Conservation (phyloP, 2,329 filamentous ascomycete genomes). For the Cercospora berteroae region DNA sequence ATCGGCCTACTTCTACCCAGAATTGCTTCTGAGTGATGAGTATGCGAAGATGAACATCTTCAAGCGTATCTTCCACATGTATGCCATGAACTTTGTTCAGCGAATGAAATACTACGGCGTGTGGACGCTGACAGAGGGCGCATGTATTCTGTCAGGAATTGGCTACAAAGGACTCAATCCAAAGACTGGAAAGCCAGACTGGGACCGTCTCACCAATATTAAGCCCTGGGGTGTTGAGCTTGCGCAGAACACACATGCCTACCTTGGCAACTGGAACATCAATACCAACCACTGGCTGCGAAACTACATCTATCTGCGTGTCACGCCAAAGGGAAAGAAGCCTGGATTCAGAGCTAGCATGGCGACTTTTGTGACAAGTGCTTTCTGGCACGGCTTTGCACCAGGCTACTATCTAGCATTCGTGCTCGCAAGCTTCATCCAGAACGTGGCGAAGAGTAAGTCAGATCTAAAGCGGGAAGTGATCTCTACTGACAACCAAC, state of each 20-base stretch:
- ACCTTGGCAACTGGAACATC: conserved; percentile 94
- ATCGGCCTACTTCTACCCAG: conserved; percentile 63
- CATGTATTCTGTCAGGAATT: conserved; percentile 88
- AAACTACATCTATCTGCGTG: conserved; percentile 92
- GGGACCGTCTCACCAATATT: conserved; percentile 89
- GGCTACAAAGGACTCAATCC: conserved; percentile 93
- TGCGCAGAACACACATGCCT: conserved; percentile 90
- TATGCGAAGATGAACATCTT: conserved; percentile 68
- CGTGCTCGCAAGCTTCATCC: conserved; percentile 82
- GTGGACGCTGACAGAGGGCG: conserved; percentile 88
- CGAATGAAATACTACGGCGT: conserved; percentile 96
- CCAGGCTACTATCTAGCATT: conserved; percentile 95
- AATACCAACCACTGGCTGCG: conserved; percentile 97
- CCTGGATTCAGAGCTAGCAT: conserved; percentile 92
- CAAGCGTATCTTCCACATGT: conserved; percentile 72
- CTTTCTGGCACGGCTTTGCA: conserved; percentile 97
- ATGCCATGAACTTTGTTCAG: conserved; percentile 78
- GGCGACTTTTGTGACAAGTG: conserved; percentile 90
- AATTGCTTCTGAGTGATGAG: conserved; percentile 62
- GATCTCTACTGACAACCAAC: conserved; percentile 7
- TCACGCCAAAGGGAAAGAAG: conserved; percentile 93
- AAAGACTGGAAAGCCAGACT: conserved; percentile 77
- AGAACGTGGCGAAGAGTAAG: conserved; percentile 91
- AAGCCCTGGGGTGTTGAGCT: conserved; percentile 80
- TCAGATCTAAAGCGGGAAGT: conserved; percentile 25